Conservation (phyloP, 2,329 filamentous ascomycete genomes). For the Penicillium verrucosum region DNA sequence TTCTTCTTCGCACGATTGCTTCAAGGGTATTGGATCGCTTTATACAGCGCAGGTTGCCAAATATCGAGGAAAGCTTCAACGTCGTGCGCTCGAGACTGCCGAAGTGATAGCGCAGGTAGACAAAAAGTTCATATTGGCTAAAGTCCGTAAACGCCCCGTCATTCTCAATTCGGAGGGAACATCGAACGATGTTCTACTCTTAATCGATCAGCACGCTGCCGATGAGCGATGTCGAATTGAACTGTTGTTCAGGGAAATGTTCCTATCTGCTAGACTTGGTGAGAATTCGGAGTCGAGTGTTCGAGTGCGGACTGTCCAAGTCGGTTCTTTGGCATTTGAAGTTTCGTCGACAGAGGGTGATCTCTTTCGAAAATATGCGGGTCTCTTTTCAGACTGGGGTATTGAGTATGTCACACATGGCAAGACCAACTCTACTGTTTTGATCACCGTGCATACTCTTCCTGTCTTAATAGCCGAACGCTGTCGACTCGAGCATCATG, state of each 20-base stretch:
- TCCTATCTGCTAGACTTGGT: constrained; percentile 8
- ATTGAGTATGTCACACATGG: constrained; percentile 58
- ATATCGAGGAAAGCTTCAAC: constrained; percentile 54
- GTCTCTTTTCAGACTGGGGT: constrained; percentile 70
- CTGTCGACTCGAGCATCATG: constrained; percentile 66
- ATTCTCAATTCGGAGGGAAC: not conserved
- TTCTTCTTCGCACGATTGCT: constrained; percentile 18
- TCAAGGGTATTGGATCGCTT: constrained; percentile 21
- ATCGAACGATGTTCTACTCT: constrained; percentile 53
- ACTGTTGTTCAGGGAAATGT: constrained; percentile 60
- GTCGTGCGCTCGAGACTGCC: constrained; percentile 57
- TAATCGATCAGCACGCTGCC: constrained; percentile 92
- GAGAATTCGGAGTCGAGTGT: not conserved
- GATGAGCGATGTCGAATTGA: constrained; percentile 86
- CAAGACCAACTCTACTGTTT: constrained; percentile 8
- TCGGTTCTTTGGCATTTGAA: constrained; percentile 59
- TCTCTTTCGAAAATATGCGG: constrained; percentile 54
- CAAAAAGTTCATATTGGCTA: constrained; percentile 78
- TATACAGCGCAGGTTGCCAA: constrained; percentile 26
- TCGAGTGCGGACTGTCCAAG: constrained; percentile 24
- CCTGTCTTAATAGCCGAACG: constrained; percentile 73
- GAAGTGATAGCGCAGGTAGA: constrained; percentile 79
- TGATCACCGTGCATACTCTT: constrained; percentile 56
- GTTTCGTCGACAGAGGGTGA: constrained; percentile 59
- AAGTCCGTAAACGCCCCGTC: constrained; percentile 42